Evolutionary conservation across 768 basidiomycete genomes (phyloP).

Genomic region (Asterophora lycoperdoides): DNA sequence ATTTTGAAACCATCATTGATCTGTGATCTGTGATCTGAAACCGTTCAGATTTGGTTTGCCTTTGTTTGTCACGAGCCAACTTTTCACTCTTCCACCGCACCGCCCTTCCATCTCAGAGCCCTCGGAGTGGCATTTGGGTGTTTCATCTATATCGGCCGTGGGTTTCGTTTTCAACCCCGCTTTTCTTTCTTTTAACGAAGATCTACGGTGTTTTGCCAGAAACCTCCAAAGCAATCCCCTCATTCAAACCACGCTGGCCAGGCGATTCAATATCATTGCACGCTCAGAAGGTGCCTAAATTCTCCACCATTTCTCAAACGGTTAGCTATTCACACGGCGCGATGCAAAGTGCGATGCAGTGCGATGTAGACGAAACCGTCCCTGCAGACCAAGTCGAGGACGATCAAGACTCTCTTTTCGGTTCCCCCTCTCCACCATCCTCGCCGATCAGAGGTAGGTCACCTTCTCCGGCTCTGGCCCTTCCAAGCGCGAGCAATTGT

Average conservation of each 20-base stretch:
- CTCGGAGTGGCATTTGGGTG: not conserved
- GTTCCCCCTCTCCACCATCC: constrained; percentile 76
- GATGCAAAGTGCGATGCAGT: constrained; percentile 18
- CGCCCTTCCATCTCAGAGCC: not conserved
- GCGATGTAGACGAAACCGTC: constrained; percentile 11
- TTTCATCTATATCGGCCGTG: not conserved
- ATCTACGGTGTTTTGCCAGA: too few relatives aligned
- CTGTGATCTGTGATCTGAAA: too few relatives aligned
- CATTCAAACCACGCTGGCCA: not conserved
- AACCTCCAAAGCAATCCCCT: too few relatives aligned
- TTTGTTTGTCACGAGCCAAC: not conserved
- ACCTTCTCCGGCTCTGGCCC: constrained; percentile 55
- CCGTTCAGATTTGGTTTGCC: not conserved
- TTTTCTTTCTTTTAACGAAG: too few relatives aligned
- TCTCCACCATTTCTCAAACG: not conserved
- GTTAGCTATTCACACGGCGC: constrained; percentile 5
- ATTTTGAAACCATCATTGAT: too few relatives aligned
- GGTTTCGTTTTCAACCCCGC: not conserved
- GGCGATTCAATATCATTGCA: not conserved
- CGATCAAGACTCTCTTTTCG: constrained; percentile 75
- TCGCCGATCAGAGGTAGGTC: constrained; percentile 73
- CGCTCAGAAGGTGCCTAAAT: constrained; percentile 17
- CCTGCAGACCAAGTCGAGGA: constrained; percentile 25
- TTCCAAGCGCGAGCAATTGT: constrained; percentile 46
- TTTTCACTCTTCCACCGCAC: not conserved